Conservation (phyloP, 768 basidiomycete species). For the Amanita jacksonii region DNA sequence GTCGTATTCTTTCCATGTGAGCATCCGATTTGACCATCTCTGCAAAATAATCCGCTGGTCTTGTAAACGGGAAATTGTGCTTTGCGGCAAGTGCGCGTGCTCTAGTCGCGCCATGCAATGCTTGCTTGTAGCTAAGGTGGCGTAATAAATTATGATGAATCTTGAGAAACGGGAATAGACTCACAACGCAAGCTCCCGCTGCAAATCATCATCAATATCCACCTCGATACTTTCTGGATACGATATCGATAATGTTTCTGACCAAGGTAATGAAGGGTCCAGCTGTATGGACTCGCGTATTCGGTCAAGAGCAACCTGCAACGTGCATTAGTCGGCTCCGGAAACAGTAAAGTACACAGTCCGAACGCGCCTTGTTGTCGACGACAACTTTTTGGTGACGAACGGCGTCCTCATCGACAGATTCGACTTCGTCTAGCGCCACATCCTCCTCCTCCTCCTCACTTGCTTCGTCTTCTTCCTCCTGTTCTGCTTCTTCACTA, state of each 20-base stretch:
- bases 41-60: constrained; percentile 91
- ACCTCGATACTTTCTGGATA: constrained; percentile 68
- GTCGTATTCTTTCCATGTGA: constrained; percentile 96
- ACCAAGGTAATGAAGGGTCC: constrained; percentile 71
- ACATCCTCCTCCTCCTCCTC: constrained; percentile 26
- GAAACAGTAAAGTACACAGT: neutral
- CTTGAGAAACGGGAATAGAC: constrained; percentile 16
- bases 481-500: constrained; percentile 30
- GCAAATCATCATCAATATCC: constrained; percentile 81
- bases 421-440: constrained; percentile 61
- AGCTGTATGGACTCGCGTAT: constrained; percentile 73
- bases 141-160: neutral
- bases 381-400: constrained; percentile 78
- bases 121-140: constrained; percentile 84
- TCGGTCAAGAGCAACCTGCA: constrained; percentile 66
- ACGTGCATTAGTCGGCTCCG: neutral
- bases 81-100: constrained; percentile 74
- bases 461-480: constrained; percentile 46
- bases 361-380: constrained; percentile 59
- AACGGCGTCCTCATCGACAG: constrained; percentile 71
- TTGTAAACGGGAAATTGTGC: constrained; percentile 76
- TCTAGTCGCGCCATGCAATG: constrained; percentile 69
- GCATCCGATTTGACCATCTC: constrained; percentile 98
- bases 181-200: constrained; percentile 93
- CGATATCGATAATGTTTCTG: constrained; percentile 65